These are phyloP conservation scores for Dipteronia dyeriana DNA, from an alignment of 345 rosid genomes.

Conservation along the genomic window DNA sequence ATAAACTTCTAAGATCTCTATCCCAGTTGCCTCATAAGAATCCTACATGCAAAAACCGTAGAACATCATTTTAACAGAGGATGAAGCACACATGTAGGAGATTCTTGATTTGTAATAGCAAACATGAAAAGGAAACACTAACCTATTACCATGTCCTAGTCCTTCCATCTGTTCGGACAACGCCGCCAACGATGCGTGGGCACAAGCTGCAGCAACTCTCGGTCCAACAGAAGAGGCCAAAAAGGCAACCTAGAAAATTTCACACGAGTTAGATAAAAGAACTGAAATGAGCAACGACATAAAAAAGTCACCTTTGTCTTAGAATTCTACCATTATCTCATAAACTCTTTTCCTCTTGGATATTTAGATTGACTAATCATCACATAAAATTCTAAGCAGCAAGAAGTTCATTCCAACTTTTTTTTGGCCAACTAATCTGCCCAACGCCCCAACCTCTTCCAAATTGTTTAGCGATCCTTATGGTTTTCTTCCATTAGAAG, in stretches of 20 bases:
- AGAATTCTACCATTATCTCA: not conserved
- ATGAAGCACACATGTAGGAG: not conserved
- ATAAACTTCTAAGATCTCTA: not conserved
- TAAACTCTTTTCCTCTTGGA: not conserved
- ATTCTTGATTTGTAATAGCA: not conserved
- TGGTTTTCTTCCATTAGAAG: not conserved
- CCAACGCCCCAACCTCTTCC: not conserved
- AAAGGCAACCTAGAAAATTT: slow-evolving; percentile 74
- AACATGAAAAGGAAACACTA: slow-evolving; percentile 27
- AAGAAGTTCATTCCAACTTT: not conserved
- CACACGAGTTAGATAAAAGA: slow-evolving; percentile 23
- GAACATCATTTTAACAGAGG: not conserved
- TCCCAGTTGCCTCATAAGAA: not conserved
- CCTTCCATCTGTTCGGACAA: slow-evolving; percentile 60
- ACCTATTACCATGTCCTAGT: slow-evolving; percentile 52
- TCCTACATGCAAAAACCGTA: not conserved
- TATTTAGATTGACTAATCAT: not conserved
- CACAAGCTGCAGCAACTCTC: slow-evolving; percentile 98
- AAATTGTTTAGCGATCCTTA: not conserved
- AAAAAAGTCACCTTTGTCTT: not conserved
- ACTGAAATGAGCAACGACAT: not conserved
- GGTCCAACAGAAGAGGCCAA: slow-evolving; percentile 98
- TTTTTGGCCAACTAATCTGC: not conserved
- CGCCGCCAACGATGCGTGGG: slow-evolving; percentile 87
- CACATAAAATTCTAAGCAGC: not conserved